phyloP scores from a whole-genome alignment of 495 filamentous ascomycete species.

The Tuber melanosporum region DNA sequence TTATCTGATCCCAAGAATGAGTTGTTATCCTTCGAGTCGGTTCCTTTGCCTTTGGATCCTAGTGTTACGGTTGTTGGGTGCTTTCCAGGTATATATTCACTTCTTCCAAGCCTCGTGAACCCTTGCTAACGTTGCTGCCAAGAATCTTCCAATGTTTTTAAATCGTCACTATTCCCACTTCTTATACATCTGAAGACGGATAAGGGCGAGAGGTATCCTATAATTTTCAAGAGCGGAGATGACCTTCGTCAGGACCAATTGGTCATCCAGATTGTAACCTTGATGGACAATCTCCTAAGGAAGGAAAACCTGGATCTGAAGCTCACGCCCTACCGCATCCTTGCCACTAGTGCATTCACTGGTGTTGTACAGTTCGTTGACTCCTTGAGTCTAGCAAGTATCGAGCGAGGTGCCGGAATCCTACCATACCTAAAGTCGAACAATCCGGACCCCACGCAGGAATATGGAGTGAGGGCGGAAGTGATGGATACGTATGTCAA shows the following conservation, averaged over 20 bases:
- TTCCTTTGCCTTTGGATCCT: slow-evolving; percentile 85
- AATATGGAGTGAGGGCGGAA: slow-evolving; percentile 82
- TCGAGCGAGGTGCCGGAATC: slow-evolving; percentile 66
- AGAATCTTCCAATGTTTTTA: slow-evolving; percentile 87
- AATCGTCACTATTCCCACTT: slow-evolving; percentile 84
- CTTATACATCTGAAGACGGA: slow-evolving; percentile 83
- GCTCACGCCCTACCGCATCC: slow-evolving; percentile 88
- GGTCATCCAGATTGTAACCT: slow-evolving; percentile 93
- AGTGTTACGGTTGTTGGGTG: slow-evolving; percentile 69
- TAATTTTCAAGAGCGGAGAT: slow-evolving; percentile 96
- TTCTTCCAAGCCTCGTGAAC: neutral
- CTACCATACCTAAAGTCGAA: slow-evolving; percentile 82
- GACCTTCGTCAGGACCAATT: slow-evolving; percentile 96
- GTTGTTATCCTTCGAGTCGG: slow-evolving; percentile 68
- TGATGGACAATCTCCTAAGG: slow-evolving; percentile 93
- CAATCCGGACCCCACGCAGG: slow-evolving; percentile 77
- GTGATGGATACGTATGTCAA: slow-evolving; percentile 94
- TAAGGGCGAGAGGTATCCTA: slow-evolving; percentile 68
- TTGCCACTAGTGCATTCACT: slow-evolving; percentile 82
- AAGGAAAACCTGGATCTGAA: slow-evolving; percentile 98
- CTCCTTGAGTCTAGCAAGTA: slow-evolving; percentile 71
- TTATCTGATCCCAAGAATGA: slow-evolving; percentile 87
- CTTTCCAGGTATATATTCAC: slow-evolving; percentile 48
- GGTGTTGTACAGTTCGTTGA: slow-evolving; percentile 90
- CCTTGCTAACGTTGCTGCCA: neutral